phyloP scores from a whole-genome alignment of 495 filamentous ascomycete genomes.

The Neurospora discreta region DNA sequence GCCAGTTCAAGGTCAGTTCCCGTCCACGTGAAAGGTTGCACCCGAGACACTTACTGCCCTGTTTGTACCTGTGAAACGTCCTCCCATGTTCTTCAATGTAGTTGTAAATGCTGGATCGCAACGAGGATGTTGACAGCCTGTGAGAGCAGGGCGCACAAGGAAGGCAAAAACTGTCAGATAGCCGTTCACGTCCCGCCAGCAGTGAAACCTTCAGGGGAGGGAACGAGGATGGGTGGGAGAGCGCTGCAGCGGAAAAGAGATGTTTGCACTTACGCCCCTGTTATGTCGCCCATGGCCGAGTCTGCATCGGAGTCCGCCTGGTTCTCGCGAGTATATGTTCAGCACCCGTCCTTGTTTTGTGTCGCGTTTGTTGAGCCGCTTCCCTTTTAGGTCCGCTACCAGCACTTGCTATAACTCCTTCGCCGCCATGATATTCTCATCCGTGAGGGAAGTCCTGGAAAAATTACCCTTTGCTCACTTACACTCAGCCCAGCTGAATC shows the following conservation, averaged over 20 bases:
- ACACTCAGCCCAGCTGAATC: constrained; percentile 3
- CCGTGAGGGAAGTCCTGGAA: not conserved
- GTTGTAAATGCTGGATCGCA: constrained; percentile 9
- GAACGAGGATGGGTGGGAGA: not conserved
- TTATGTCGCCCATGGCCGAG: constrained; percentile 4
- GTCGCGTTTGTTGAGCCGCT: not conserved
- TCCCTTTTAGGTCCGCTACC: not conserved
- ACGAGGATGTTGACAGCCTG: constrained; percentile 5
- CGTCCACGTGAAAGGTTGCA: not conserved
- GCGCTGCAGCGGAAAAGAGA: not conserved
- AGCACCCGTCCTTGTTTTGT: not conserved
- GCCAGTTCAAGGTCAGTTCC: not conserved
- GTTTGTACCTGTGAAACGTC: constrained; percentile 26
- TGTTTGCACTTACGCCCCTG: not conserved
- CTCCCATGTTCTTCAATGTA: constrained; percentile 22
- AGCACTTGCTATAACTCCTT: not conserved
- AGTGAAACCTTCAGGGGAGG: not conserved
- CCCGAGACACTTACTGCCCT: constrained; percentile 21
- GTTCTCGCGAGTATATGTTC: not conserved
- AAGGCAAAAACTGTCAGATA: not conserved
- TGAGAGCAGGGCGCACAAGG: not conserved
- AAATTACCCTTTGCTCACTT: not conserved
- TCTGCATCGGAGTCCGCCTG: constrained; percentile 5
- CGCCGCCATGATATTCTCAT: not conserved
- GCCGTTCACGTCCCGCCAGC: not conserved